phyloP scores from a whole-genome alignment of 345 rosid species.

The Eucalyptus tenuipes region DNA sequence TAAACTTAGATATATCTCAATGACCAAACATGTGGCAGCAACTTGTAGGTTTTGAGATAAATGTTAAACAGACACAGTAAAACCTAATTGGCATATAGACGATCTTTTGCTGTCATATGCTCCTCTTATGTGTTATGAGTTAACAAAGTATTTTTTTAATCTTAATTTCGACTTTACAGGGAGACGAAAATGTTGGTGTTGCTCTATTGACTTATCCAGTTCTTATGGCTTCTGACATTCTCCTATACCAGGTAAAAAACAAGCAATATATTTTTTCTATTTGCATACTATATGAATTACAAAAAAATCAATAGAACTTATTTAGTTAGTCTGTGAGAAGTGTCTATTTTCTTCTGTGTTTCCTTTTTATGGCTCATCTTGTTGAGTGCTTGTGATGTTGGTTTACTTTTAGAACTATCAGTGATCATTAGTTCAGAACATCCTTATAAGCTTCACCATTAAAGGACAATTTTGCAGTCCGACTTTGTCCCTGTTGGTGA shows the following conservation, averaged over 20 bases:
- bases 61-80: background rate
- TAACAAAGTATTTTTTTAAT: background rate
- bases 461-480: conserved; percentile 38
- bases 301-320: background rate
- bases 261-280: background rate
- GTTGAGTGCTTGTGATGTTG: background rate
- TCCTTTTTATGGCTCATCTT: background rate
- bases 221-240: conserved; percentile 88
- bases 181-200: conserved; percentile 73
- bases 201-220: conserved; percentile 84
- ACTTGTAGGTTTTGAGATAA: background rate
- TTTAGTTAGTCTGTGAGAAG: background rate
- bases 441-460: background rate
- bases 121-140: background rate
- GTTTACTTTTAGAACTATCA: background rate
- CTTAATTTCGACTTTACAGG: conserved; percentile 30
- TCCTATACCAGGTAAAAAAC: conserved; percentile 61
- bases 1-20: background rate
- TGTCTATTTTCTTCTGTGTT: background rate
- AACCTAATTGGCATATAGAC: background rate
- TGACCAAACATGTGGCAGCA: background rate
- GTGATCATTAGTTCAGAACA: background rate
- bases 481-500: conserved; percentile 96
- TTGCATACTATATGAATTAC: background rate
- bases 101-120: background rate